Evolutionary conservation across 129 eudicot genomes (phyloP), one percentile per base, ranked within the genome.

Genomic region (Gnaphalium uliginosum): DNA sequence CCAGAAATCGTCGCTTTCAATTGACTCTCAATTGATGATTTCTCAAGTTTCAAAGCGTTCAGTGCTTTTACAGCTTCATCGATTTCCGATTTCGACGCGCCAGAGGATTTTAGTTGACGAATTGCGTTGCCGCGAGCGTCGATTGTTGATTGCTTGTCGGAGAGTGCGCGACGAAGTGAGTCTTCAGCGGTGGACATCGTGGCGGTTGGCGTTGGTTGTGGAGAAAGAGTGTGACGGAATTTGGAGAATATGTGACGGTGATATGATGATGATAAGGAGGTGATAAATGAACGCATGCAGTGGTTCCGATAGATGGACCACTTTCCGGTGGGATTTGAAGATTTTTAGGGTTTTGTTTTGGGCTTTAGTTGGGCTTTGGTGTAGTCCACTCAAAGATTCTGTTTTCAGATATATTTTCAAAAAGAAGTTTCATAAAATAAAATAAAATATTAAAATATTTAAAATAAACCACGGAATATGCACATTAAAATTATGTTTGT

Each of bases 51-150:
- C 69, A 87, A 24, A 0, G 79, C 86, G 18, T 82, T 85, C 0
- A 85, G 76, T 7, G 89, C 82, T 54, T 71, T 81, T 7, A 81
- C 84, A 1, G 89, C 89, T 0, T 83, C 86, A 1, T 85, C 89
- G 0, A 85, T 81, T 60, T 85, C 89, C 51, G 82, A 57, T 68
- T 85, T 78, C 0, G 89, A 71, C n/a, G 89, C 89, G 13, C 84
- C 82, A 23, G 84, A 78, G 10, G 86, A 71, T 68, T 85, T 85
- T 64, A 85, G n/a, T 21, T 68, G 79, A 9, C 89, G 89, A 23
- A 85, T 76, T 17, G 67, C 73, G 71, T 39, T 72, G 24, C 86
- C 86, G 14, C 73, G 71, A 6, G 78, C 82, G 8, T 85, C 79
- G 71, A 85, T 79, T 25, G 76, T 78, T 6, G 84, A 71, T 54